phyloP scores from a whole-genome alignment of 2,329 filamentous ascomycete genomes.

The Colletotrichum gigasporum region DNA sequence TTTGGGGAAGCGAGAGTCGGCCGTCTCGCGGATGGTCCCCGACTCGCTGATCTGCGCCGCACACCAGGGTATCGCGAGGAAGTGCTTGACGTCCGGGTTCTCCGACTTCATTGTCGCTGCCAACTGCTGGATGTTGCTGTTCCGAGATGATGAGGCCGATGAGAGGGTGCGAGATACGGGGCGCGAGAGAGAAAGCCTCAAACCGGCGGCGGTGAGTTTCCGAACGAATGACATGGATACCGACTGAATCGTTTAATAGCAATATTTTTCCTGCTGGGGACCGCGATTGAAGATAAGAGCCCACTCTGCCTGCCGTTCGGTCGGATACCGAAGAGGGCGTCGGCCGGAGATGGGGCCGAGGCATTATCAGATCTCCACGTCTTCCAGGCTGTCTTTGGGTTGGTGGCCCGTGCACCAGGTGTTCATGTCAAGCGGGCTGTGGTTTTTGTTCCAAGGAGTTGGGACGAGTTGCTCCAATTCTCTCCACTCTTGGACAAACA shows the following conservation, averaged over 20 bases:
- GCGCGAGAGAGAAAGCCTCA: neutral
- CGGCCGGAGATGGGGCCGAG: slow-evolving; percentile 3
- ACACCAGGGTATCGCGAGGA: slow-evolving; percentile 49
- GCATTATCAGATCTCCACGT: neutral
- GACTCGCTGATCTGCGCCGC: slow-evolving; percentile 40
- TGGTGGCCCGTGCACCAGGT: neutral
- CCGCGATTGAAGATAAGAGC: neutral
- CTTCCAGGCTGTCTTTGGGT: neutral
- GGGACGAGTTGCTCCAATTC: neutral
- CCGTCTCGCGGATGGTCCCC: slow-evolving; percentile 42
- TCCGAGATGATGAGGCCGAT: neutral
- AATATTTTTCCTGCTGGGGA: no score
- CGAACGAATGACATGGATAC: no score
- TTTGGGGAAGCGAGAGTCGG: slow-evolving; percentile 43
- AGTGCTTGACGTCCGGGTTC: slow-evolving; percentile 37
- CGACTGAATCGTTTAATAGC: no score
- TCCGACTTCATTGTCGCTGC: slow-evolving; percentile 18
- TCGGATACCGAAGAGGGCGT: neutral
- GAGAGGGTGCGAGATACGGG: neutral
- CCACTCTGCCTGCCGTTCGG: neutral
- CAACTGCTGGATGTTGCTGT: neutral
- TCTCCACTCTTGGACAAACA: neutral
- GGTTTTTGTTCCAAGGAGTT: neutral
- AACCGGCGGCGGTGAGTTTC: no score
- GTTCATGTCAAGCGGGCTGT: neutral